A percentile compares a stretch with the other conserved stretches of the same genome.
These are phyloP conservation scores for Hymenoscyphus salicellus DNA, from an alignment of 2,329 filamentous ascomycete species.

Conservation along the genomic window DNA sequence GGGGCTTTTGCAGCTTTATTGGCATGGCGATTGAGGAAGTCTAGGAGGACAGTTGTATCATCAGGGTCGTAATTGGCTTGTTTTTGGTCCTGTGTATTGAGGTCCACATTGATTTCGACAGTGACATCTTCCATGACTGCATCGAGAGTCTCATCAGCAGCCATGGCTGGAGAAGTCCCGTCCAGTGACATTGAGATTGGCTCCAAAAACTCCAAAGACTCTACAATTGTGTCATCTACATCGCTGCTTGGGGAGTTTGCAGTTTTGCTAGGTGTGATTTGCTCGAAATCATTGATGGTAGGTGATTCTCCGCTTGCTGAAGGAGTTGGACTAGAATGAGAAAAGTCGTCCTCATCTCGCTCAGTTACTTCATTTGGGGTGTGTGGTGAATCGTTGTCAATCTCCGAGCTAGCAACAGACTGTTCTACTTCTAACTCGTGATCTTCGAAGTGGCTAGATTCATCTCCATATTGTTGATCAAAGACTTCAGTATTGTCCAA, in stretches of 20 bases:
- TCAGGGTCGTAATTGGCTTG: slow-evolving; percentile 27
- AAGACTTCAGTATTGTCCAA: background rate
- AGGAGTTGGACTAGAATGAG: no score
- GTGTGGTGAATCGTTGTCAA: background rate
- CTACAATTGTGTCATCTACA: background rate
- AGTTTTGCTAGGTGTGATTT: background rate
- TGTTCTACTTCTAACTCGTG: background rate
- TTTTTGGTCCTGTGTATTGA: slow-evolving; percentile 18
- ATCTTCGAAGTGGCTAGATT: background rate
- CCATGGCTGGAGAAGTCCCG: background rate
- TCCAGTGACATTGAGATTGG: slow-evolving; percentile 2
- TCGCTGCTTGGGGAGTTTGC: background rate
- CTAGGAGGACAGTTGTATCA: slow-evolving; percentile 38
- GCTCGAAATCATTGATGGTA: background rate
- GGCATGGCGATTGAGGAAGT: slow-evolving; percentile 38
- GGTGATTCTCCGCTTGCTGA: background rate
- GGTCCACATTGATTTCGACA: slow-evolving; percentile 13
- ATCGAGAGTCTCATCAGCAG: background rate
- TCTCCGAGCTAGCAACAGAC: background rate
- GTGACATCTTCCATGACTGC: slow-evolving; percentile 10
- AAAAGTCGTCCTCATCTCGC: background rate
- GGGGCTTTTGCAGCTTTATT: slow-evolving; percentile 37
- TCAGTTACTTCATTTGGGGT: background rate
- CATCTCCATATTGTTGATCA: background rate
- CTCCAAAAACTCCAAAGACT: slow-evolving; percentile 12